Conservation (phyloP, 2,329 filamentous ascomycete genomes). For the Seiridium unicorne region DNA sequence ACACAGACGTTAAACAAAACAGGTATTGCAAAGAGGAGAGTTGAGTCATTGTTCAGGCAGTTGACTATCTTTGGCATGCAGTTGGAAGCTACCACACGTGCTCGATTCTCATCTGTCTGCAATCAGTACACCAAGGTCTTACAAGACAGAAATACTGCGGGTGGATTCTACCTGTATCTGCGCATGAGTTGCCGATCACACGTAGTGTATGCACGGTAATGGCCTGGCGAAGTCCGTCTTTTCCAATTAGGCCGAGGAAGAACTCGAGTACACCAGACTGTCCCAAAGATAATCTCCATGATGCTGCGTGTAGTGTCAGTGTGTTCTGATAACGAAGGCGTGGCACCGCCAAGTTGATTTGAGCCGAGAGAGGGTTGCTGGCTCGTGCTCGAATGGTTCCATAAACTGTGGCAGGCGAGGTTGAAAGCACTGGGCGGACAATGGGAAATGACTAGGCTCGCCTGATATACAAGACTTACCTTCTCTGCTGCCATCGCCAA, state of each 20-base stretch:
- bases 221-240: constrained; percentile 33
- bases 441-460: neutral
- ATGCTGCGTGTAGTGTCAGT: constrained; percentile 35
- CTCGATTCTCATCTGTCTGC: constrained; percentile 55
- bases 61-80: constrained; percentile 46
- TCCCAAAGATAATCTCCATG: constrained; percentile 56
- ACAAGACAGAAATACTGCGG: no score
- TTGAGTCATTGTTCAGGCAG: constrained; percentile 43
- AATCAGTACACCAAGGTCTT: neutral
- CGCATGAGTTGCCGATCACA: constrained; percentile 61
- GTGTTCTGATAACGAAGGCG: neutral
- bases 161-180: constrained; percentile 49
- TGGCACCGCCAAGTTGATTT: neutral
- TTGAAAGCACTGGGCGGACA: no score
- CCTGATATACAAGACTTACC: constrained; percentile 36
- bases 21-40: constrained; percentile 53
- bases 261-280: constrained; percentile 57
- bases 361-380: neutral
- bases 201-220: constrained; percentile 56
- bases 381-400: neutral
- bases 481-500: constrained; percentile 55
- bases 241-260: constrained; percentile 47
- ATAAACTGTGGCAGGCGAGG: no score
- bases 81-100: constrained; percentile 48
- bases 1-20: constrained; percentile 63